phyloP scores from a whole-genome alignment of 2,329 filamentous ascomycete genomes.

The Sphaceloma murrayae region DNA sequence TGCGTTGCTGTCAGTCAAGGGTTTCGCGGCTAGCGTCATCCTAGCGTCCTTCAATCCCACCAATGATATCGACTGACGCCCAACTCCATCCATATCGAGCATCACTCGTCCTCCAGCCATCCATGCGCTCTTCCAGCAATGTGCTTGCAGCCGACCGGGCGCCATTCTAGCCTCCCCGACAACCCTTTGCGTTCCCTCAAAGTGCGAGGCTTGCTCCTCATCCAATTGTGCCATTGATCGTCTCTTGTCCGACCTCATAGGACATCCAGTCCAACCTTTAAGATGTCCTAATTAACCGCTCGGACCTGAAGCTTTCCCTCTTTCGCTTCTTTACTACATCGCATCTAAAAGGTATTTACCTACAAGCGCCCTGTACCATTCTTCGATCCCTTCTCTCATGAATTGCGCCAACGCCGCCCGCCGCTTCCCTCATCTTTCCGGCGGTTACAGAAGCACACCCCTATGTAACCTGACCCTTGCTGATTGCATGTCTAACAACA shows the following conservation, averaged over 20 bases:
- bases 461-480: conserved; percentile 11
- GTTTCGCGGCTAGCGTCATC: background rate
- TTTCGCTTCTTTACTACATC: conserved; percentile 19
- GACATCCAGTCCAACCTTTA: conserved; percentile 22
- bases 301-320: conserved; percentile 18
- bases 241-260: conserved; percentile 6
- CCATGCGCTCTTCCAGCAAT: conserved; percentile 5
- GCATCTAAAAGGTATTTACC: conserved; percentile 18
- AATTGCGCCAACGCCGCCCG: conserved; percentile 11
- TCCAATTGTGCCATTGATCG: background rate
- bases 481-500: conserved; percentile 17
- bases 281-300: conserved; percentile 25
- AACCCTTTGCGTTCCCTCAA: conserved; percentile 8
- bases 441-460: conserved; percentile 7
- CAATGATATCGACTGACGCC: conserved; percentile 10
- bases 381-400: conserved; percentile 17
- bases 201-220: conserved; percentile 1
- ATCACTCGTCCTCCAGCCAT: background rate
- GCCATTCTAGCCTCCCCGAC: conserved; percentile 11
- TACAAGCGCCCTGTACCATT: conserved; percentile 22
- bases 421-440: conserved; percentile 7
- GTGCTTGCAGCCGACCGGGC: conserved; percentile 11
- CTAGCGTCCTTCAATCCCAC: conserved; percentile 13
- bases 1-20: conserved; percentile 9
- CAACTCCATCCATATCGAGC: conserved; percentile 13